phyloP scores from a whole-genome alignment of 805 yeast genomes.

The Yarrowia yakushimensis region DNA sequence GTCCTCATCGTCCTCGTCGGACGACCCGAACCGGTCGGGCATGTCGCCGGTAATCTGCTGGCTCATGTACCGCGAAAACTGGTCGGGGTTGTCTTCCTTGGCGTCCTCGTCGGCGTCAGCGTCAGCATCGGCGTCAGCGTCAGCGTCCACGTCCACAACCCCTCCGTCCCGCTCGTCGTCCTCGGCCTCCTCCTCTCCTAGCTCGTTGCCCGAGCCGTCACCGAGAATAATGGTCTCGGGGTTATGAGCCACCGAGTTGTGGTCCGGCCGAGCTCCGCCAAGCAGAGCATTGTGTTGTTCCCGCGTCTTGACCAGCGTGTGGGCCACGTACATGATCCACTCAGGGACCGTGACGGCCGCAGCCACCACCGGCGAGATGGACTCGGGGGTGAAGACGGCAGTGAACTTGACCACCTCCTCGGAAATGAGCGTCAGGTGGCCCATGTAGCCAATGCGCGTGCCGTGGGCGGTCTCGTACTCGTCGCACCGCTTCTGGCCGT shows the following conservation, averaged over 20 bases:
- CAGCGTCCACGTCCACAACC: constrained; percentile 32
- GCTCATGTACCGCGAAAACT: constrained; percentile 25
- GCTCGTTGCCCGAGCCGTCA: constrained; percentile 34
- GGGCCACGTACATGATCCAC: constrained; percentile 82
- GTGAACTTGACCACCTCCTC: constrained; percentile 92
- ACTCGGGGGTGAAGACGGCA: constrained; percentile 56
- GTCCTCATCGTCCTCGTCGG: constrained; percentile 28
- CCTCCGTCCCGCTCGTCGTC: constrained; percentile 31
- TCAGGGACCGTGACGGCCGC: constrained; percentile 48
- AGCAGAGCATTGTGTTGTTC: constrained; percentile 91
- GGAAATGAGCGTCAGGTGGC: constrained; percentile 89
- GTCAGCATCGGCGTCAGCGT: too few relatives aligned
- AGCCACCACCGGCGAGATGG: constrained; percentile 48
- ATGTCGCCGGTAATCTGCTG: constrained; percentile 22
- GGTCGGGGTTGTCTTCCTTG: constrained; percentile 33
- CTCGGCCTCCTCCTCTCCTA: constrained; percentile 30
- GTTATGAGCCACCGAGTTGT: constrained; percentile 38
- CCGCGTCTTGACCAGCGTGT: constrained; percentile 73
- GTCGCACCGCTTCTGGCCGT: constrained; percentile 59
- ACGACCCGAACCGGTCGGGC: constrained; percentile 25
- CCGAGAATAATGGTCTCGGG: constrained; percentile 38
- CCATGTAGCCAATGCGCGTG: constrained; percentile 88
- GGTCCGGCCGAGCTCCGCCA: constrained; percentile 66
- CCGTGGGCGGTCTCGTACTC: constrained; percentile 56
- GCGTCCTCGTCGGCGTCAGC: constrained; percentile 36